Conservation (phyloP, 2,329 filamentous ascomycete genomes). For the Cylindrodendrum hubeiense region DNA sequence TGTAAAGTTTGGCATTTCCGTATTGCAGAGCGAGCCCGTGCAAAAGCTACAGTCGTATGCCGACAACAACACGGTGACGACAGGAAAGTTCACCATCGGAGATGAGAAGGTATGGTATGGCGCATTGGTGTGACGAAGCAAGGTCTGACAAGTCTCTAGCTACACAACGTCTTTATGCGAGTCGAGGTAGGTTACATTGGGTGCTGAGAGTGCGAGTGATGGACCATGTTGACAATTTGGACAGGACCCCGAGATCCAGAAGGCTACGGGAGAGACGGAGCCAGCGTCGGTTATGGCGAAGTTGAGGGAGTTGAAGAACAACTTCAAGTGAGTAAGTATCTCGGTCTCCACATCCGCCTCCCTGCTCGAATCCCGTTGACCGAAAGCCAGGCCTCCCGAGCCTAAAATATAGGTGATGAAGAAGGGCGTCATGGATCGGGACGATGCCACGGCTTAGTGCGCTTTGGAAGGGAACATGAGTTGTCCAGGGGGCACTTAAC, state of each 20-base stretch:
- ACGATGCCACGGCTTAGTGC: background rate
- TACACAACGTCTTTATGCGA: constrained; percentile 98
- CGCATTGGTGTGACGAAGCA: background rate
- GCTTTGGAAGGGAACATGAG: background rate
- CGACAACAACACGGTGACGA: constrained; percentile 85
- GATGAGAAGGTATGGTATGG: constrained; percentile 85
- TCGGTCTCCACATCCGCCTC: background rate
- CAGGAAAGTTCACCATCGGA: constrained; percentile 95
- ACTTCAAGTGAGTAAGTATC: constrained; percentile 68
- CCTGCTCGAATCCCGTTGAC: constrained; percentile 14
- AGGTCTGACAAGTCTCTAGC: constrained; percentile 57
- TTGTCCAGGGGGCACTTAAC: too few relatives aligned
- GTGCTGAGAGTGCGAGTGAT: background rate
- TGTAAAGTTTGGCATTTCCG: constrained; percentile 85
- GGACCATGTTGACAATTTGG: background rate
- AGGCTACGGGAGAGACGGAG: constrained; percentile 83
- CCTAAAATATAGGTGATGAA: constrained; percentile 46
- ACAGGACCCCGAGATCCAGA: constrained; percentile 85
- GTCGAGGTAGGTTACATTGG: constrained; percentile 71
- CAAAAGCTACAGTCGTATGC: constrained; percentile 83
- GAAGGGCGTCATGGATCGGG: background rate
- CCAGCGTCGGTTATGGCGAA: constrained; percentile 87
- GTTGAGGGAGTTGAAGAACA: constrained; percentile 92
- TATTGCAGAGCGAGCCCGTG: constrained; percentile 80
- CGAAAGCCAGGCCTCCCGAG: constrained; percentile 33